Evolutionary conservation across 1,284 basidiomycete genomes (phyloP).

Genomic region (Naganishia cerealis): DNA sequence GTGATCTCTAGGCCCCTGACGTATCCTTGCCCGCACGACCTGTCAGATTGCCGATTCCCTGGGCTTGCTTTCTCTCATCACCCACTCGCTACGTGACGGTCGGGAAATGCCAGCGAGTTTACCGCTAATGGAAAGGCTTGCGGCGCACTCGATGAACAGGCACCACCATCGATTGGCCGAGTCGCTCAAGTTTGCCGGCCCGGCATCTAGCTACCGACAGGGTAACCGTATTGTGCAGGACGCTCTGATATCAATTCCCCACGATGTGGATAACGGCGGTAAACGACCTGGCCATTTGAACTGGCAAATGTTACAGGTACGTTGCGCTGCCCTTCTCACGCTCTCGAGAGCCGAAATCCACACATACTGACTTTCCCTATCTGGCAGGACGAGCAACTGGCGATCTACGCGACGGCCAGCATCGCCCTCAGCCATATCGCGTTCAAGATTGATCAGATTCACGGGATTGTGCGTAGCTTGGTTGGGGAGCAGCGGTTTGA

Average conservation of each 20-base stretch:
- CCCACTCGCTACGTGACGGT: conserved; percentile 44
- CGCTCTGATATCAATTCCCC: neutral
- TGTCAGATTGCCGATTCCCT: conserved; percentile 48
- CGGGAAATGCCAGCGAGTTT: conserved; percentile 47
- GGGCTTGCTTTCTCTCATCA: conserved; percentile 46
- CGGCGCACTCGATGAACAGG: conserved; percentile 17
- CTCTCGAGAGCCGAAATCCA: neutral
- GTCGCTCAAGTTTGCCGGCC: neutral
- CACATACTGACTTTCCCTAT: neutral
- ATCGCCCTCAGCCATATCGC: conserved; percentile 46
- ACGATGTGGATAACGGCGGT: neutral
- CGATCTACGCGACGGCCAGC: conserved; percentile 47
- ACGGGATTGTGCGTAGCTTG: conserved; percentile 41
- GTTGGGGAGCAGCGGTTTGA: conserved; percentile 49
- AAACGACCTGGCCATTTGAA: conserved; percentile 14
- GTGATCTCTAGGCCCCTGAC: neutral
- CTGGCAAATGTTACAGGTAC: conserved; percentile 27
- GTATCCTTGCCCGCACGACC: neutral
- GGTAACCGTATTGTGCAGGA: neutral
- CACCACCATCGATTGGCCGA: conserved; percentile 4
- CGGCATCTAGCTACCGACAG: conserved; percentile 9
- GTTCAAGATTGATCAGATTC: conserved; percentile 45
- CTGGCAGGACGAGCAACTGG: conserved; percentile 48
- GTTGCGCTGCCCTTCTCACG: neutral
- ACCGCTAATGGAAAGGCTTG: conserved; percentile 49